Evolutionary conservation across 345 rosid genomes (phyloP).

Genomic region (Eucalyptus marginata): DNA sequence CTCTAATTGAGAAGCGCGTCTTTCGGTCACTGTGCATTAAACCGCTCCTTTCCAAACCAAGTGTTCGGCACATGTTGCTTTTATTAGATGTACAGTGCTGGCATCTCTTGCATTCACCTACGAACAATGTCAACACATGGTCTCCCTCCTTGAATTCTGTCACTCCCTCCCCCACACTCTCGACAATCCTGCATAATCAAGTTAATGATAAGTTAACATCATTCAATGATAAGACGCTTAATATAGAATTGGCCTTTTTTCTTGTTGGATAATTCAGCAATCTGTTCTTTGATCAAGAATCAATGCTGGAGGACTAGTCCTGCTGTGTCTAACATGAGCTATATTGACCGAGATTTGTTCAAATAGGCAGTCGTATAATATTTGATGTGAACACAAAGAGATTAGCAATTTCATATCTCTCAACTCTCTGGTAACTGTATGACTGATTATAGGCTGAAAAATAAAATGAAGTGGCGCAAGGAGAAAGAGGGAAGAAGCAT

Average conservation of each 20-base stretch:
- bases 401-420: background rate
- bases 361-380: background rate
- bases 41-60: slow-evolving; percentile 83
- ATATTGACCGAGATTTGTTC: background rate
- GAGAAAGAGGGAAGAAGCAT: background rate
- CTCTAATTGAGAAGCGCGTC: slow-evolving; percentile 67
- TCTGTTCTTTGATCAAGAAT: background rate
- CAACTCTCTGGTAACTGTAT: background rate
- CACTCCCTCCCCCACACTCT: slow-evolving; percentile 72
- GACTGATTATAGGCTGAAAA: background rate
- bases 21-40: slow-evolving; percentile 75
- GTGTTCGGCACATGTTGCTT: slow-evolving; percentile 75
- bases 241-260: background rate
- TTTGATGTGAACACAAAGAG: background rate
- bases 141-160: slow-evolving; percentile 78
- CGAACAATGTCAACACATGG: slow-evolving; percentile 75
- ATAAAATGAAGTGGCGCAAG: background rate
- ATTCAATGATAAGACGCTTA: background rate
- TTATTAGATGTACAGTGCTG: slow-evolving; percentile 63
- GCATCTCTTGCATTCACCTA: slow-evolving; percentile 74
- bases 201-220: background rate
- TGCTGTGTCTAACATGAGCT: background rate
- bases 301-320: background rate
- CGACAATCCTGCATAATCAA: slow-evolving; percentile 57
- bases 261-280: background rate